These are phyloP conservation scores for Kazachstania sp. DNA, from an alignment of 1,139 yeast species.

Conservation along the genomic window DNA sequence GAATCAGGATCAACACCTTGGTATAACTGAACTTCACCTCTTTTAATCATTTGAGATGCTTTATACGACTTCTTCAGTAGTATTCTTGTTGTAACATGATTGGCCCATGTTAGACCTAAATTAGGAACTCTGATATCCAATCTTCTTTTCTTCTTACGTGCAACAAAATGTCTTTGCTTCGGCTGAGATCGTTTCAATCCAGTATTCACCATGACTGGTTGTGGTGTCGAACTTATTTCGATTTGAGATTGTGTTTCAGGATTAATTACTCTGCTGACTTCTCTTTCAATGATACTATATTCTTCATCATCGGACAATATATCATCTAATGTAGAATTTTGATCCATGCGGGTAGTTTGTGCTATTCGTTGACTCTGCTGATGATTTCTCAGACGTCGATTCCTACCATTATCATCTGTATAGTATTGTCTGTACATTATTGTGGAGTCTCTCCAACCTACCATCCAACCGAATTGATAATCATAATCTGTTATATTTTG, in stretches of 20 bases:
- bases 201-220: not conserved
- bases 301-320: slow-evolving; percentile 31
- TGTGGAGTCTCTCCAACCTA: slow-evolving; percentile 60
- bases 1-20: slow-evolving; percentile 20
- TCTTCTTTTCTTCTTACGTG: slow-evolving; percentile 15
- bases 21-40: slow-evolving; percentile 24
- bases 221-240: not conserved
- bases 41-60: slow-evolving; percentile 25
- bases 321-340: slow-evolving; percentile 2
- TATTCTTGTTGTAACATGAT: slow-evolving; percentile 34
- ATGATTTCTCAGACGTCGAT: slow-evolving; percentile 7
- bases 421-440: slow-evolving; percentile 29
- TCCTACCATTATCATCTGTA: slow-evolving; percentile 7
- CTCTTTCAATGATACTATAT: slow-evolving; percentile 21
- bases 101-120: slow-evolving; percentile 40
- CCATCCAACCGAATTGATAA: slow-evolving; percentile 62
- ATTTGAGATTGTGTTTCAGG: not conserved
- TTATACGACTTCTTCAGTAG: slow-evolving; percentile 32
- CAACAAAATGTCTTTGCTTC: not conserved
- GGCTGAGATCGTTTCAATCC: not conserved
- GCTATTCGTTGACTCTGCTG: not conserved
- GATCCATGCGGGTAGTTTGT: not conserved
- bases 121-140: slow-evolving; percentile 34
- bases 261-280: slow-evolving; percentile 8
- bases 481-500: slow-evolving; percentile 44